Percentiles rank a stretch among this genome's conserved stretches.
phyloP scores from a whole-genome alignment of 1,139 yeast genomes.

The Geotrichum restrictum region DNA sequence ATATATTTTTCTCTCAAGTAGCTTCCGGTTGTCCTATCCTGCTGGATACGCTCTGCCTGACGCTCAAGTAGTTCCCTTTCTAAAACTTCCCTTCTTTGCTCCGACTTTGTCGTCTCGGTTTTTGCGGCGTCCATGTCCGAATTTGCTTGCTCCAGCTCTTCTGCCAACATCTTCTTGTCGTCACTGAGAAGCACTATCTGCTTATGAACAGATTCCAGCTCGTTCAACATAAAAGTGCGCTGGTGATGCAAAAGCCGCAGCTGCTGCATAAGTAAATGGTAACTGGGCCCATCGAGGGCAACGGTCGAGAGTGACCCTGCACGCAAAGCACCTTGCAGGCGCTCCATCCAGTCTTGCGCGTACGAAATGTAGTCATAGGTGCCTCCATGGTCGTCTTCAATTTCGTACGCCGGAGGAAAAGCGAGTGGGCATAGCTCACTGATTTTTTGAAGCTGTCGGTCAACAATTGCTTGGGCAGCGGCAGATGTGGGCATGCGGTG shows the following conservation, averaged over 20 bases:
- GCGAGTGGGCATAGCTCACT: background rate
- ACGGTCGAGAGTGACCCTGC: background rate
- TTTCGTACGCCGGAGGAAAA: constrained; percentile 2
- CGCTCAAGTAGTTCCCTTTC: background rate
- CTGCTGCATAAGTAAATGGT: background rate
- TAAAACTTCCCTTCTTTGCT: background rate
- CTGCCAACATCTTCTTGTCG: background rate
- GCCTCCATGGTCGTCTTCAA: background rate
- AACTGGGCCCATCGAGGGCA: background rate
- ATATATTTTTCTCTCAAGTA: background rate
- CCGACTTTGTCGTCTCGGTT: background rate
- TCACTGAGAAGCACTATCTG: background rate
- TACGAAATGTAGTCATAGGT: background rate
- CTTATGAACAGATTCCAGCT: background rate
- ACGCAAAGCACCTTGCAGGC: background rate
- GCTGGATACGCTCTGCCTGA: too few species aligned
- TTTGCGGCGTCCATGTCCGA: background rate
- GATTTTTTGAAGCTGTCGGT: background rate
- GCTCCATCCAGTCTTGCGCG: constrained; percentile 5
- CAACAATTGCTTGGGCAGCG: background rate
- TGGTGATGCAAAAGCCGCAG: background rate
- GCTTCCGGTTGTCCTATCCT: background rate
- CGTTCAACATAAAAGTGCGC: background rate
- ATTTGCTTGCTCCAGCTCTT: background rate
- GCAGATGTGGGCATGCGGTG: background rate